These are phyloP conservation scores for Backusella macrospora DNA, from an alignment of 192 early-diverging fungal species.

Conservation along the genomic window DNA sequence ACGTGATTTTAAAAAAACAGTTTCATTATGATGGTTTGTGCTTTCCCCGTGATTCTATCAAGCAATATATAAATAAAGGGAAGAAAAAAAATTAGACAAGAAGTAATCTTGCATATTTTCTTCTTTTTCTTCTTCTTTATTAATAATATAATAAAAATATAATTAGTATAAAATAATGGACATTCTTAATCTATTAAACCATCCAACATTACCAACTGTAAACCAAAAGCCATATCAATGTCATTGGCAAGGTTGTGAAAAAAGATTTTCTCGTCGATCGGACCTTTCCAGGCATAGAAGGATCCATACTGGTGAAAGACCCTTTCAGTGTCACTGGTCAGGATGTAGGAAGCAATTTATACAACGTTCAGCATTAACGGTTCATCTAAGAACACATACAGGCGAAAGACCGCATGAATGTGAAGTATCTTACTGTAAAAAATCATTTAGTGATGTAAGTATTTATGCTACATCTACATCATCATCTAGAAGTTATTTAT, in stretches of 20 bases:
- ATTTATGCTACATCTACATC: background rate
- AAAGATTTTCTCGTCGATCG: conserved; percentile 70
- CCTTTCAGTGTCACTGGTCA: conserved; percentile 63
- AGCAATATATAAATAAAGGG: background rate
- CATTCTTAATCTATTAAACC: conserved; percentile 32
- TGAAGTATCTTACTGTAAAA: conserved; percentile 66
- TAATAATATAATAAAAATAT: background rate
- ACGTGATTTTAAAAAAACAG: background rate
- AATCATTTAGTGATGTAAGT: conserved; percentile 71
- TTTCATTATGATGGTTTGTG: conserved; percentile 10
- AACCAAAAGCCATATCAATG: conserved; percentile 52
- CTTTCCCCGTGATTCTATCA: conserved; percentile 13
- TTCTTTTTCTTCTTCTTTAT: background rate
- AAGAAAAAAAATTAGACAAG: conserved; percentile 5
- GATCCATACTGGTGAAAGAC: conserved; percentile 77
- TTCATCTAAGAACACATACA: conserved; percentile 75
- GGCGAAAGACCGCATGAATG: conserved; percentile 72
- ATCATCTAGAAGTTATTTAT: background rate
- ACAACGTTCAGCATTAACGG: conserved; percentile 76
- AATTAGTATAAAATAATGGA: conserved; percentile 24
- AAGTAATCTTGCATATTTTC: conserved; percentile 5
- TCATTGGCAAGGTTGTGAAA: conserved; percentile 61
- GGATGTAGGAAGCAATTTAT: conserved; percentile 70
- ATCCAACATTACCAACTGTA: background rate
- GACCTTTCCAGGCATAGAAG: conserved; percentile 73